These are phyloP conservation scores for Tolypocladium inflatum DNA, from an alignment of 2,329 filamentous ascomycete species.

Conservation along the genomic window DNA sequence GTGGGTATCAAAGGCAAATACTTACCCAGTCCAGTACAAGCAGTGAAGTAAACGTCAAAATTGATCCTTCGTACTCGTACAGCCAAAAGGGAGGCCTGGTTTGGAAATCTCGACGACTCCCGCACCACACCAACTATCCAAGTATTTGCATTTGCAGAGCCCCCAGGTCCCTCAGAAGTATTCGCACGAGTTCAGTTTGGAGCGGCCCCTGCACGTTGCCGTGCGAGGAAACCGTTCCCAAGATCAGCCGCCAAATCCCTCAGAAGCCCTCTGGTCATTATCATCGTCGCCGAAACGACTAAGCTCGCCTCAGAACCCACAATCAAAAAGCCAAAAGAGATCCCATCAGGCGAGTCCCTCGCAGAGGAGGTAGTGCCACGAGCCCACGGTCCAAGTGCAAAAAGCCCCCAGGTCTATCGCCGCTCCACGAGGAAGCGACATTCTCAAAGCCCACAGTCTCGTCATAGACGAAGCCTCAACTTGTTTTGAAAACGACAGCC, in stretches of 20 bases:
- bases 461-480: constrained; percentile 21
- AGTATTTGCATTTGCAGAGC: constrained; percentile 16
- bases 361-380: constrained; percentile 17
- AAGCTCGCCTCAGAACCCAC: constrained; percentile 15
- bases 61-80: neutral
- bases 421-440: constrained; percentile 31
- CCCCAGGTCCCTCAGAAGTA: constrained; percentile 28
- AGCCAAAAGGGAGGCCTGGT: neutral
- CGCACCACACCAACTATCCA: constrained; percentile 2
- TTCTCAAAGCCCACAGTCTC: constrained; percentile 44
- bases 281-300: constrained; percentile 14
- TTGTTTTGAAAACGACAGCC: constrained; percentile 45
- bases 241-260: constrained; percentile 28
- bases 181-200: constrained; percentile 21
- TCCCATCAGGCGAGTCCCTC: constrained; percentile 8
- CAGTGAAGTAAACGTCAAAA: neutral
- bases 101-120: neutral
- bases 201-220: neutral
- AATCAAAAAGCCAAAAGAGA: constrained; percentile 22
- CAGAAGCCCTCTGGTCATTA: constrained; percentile 25
- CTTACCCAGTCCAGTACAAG: neutral
- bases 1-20: neutral
- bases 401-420: constrained; percentile 48
- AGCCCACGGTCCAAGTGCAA: constrained; percentile 28
- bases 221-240: constrained; percentile 15